Conservation (phyloP, 495 filamentous ascomycete species). For the Aspergillus steynii region DNA sequence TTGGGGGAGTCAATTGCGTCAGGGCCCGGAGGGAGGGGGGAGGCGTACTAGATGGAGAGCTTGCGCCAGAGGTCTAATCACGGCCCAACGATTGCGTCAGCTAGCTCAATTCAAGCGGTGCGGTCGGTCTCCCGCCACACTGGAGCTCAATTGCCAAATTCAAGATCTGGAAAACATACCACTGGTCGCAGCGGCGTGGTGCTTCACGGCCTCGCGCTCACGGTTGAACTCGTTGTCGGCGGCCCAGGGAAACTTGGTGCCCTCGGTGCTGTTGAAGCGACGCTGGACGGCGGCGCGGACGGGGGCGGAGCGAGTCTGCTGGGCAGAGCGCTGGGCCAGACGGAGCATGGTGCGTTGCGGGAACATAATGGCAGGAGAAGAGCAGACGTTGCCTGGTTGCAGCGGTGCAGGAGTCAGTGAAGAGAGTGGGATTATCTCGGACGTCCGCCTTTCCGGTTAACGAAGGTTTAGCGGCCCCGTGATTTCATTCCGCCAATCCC, state of each 20-base stretch:
- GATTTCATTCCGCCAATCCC: constrained; percentile 30
- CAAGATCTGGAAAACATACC: constrained; percentile 53
- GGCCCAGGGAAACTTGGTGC: constrained; percentile 46
- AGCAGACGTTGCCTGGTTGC: constrained; percentile 17
- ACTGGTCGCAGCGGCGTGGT: constrained; percentile 76
- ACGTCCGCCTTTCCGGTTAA: constrained; percentile 34
- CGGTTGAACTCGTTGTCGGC: constrained; percentile 84
- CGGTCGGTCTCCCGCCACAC: not conserved
- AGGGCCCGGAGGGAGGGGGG: not conserved
- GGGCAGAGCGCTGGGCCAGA: constrained; percentile 56
- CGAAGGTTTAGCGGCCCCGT: constrained; percentile 46
- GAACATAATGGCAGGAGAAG: constrained; percentile 53
- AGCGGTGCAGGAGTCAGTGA: constrained; percentile 13
- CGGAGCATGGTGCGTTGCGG: constrained; percentile 62
- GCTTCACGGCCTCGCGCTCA: constrained; percentile 80
- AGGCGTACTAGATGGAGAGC: constrained; percentile 81
- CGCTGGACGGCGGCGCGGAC: constrained; percentile 63
- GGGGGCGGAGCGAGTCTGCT: constrained; percentile 54
- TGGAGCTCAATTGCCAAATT: not conserved
- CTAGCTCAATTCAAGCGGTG: constrained; percentile 6
- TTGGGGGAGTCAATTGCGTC: constrained; percentile 3
- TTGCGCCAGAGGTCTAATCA: constrained; percentile 84
- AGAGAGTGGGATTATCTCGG: constrained; percentile 27
- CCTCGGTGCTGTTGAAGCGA: constrained; percentile 63
- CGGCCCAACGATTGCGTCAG: constrained; percentile 34